Conservation (phyloP, 2,329 filamentous ascomycete genomes). For the Coniochaeta ligniaria region DNA sequence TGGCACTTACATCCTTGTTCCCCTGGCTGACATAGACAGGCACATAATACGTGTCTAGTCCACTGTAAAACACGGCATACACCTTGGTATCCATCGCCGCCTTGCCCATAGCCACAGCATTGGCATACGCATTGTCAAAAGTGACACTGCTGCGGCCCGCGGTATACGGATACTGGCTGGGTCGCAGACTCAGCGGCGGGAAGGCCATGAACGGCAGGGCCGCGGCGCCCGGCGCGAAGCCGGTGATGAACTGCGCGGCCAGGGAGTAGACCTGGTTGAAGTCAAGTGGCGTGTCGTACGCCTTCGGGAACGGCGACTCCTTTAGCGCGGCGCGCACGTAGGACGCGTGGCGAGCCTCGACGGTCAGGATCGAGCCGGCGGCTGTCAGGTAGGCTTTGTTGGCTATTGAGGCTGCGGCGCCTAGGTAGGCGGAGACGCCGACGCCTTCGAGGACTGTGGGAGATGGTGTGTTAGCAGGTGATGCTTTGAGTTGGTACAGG, state of each 20-base stretch:
- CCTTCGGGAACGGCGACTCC: conserved; percentile 46
- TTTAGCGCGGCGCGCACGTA: conserved; percentile 47
- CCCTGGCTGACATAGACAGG: conserved; percentile 6
- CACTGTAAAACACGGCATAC: conserved; percentile 18
- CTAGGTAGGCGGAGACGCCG: conserved; percentile 53
- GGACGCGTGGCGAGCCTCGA: conserved; percentile 57
- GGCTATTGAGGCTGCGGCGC: conserved; percentile 51
- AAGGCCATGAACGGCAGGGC: conserved; percentile 54
- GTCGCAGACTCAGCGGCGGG: conserved; percentile 30
- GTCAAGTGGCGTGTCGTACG: conserved; percentile 53
- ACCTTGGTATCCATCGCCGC: conserved; percentile 8
- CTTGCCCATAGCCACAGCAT: conserved; percentile 7
- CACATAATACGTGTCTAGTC: conserved; percentile 18
- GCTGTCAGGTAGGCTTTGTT: conserved; percentile 51
- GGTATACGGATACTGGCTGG: conserved; percentile 6
- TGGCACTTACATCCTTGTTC: conserved; percentile 7
- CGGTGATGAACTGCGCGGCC: conserved; percentile 53
- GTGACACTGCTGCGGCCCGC: conserved; percentile 10
- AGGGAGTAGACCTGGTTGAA: conserved; percentile 57
- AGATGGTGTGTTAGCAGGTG: conserved; percentile 22
- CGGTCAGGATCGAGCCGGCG: conserved; percentile 55
- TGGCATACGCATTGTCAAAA: conserved; percentile 14
- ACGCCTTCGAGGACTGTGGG: conserved; percentile 44
- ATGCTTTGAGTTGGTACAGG: not conserved
- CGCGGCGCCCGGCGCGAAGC: conserved; percentile 38